Evolutionary conservation across 1,139 yeast genomes (phyloP).

Genomic region (Blastobotrys raffinosifermentans): DNA sequence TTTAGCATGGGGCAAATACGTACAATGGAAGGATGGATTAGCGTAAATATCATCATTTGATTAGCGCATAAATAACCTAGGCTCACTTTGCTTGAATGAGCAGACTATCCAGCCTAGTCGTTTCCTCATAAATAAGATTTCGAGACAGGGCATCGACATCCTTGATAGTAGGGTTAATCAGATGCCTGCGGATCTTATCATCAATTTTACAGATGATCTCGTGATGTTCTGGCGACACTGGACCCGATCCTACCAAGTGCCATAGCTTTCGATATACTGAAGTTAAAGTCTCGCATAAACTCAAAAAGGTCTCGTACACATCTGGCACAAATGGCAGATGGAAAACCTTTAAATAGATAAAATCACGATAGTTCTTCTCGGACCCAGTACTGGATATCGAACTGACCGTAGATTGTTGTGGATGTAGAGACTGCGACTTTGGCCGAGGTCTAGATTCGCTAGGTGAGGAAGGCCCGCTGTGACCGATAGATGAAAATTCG

Average conservation of each 20-base stretch:
- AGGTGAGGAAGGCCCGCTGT: constrained; percentile 1
- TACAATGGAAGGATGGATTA: constrained; percentile 11
- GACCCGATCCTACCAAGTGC: constrained; percentile 11
- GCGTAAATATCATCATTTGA: background rate
- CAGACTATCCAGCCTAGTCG: constrained; percentile 22
- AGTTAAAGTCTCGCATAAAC: constrained; percentile 26
- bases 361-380: constrained; percentile 12
- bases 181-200: constrained; percentile 21
- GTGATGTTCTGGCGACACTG: constrained; percentile 3
- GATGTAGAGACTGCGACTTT: constrained; percentile 1
- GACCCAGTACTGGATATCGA: constrained; percentile 8
- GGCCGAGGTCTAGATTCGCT: background rate
- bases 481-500: constrained; percentile 3
- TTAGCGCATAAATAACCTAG: background rate
- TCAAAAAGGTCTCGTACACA: constrained; percentile 26
- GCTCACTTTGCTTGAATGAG: constrained; percentile 18
- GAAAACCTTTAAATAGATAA: constrained; percentile 19
- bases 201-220: constrained; percentile 25
- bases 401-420: constrained; percentile 2
- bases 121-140: constrained; percentile 24
- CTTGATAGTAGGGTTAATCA: constrained; percentile 26
- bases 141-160: constrained; percentile 25
- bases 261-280: constrained; percentile 23
- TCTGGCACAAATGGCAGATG: constrained; percentile 30
- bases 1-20: constrained; percentile 20